Evolutionary conservation across 768 basidiomycete genomes (phyloP).

Genomic region (Phanerochaete carnosa): DNA sequence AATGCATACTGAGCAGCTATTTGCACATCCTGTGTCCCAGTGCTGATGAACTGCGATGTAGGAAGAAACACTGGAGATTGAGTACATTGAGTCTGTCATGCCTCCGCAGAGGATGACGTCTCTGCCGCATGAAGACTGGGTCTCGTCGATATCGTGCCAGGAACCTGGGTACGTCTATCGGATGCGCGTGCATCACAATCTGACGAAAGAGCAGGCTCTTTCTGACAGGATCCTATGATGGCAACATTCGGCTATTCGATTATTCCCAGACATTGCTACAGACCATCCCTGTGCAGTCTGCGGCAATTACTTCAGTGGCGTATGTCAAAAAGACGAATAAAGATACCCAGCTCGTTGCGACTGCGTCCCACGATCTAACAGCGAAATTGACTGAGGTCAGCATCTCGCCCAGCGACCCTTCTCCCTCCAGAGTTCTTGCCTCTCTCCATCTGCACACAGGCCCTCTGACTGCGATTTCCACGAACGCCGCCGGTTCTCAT

Average conservation of each 20-base stretch:
- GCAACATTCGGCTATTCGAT: slow-evolving; percentile 69
- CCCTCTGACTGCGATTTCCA: slow-evolving; percentile 68
- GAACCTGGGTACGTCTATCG: slow-evolving; percentile 42
- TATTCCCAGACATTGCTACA: slow-evolving; percentile 57
- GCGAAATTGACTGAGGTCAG: slow-evolving; percentile 48
- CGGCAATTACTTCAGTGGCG: slow-evolving; percentile 66
- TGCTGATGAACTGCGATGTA: slow-evolving; percentile 23
- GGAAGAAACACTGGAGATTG: slow-evolving; percentile 90
- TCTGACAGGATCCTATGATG: slow-evolving; percentile 81
- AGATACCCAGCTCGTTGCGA: slow-evolving; percentile 48
- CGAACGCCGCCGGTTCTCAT: slow-evolving; percentile 52
- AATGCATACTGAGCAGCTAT: neutral
- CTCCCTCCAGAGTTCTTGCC: slow-evolving; percentile 39
- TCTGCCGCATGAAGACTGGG: slow-evolving; percentile 91
- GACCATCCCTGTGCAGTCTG: slow-evolving; percentile 50
- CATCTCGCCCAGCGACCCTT: slow-evolving; percentile 15
- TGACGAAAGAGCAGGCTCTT: slow-evolving; percentile 46
- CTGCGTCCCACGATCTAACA: slow-evolving; percentile 77
- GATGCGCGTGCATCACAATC: neutral
- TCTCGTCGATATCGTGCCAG: slow-evolving; percentile 71
- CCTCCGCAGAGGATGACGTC: slow-evolving; percentile 81
- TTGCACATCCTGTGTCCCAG: neutral
- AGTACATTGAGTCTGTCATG: slow-evolving; percentile 87
- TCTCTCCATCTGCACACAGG: slow-evolving; percentile 82
- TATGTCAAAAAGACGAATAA: slow-evolving; percentile 39